These are phyloP conservation scores for Fusarium denticulatum DNA, from an alignment of 2,329 filamentous ascomycete genomes.

Conservation along the genomic window DNA sequence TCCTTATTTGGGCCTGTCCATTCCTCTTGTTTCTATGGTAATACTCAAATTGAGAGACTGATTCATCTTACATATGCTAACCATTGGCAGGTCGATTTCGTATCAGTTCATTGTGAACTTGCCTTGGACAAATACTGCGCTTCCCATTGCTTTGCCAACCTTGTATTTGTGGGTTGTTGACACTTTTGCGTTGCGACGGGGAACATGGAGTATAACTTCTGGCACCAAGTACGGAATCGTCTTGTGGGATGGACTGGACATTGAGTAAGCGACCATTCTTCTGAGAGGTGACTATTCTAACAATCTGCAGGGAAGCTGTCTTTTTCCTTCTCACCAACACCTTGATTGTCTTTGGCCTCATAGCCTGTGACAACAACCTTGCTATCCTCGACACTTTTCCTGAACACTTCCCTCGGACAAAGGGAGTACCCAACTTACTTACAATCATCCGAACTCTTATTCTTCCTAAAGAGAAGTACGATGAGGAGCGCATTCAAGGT, in stretches of 20 bases:
- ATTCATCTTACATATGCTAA: neutral
- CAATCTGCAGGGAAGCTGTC: conserved; percentile 63
- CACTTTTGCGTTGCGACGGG: conserved; percentile 71
- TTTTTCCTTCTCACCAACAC: conserved; percentile 78
- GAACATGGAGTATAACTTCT: conserved; percentile 76
- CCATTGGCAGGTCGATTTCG: conserved; percentile 66
- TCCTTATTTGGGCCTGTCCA: conserved; percentile 74
- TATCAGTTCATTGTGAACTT: conserved; percentile 71
- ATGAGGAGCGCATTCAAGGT: conserved; percentile 65
- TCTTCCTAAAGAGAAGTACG: conserved; percentile 59
- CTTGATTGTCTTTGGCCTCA: conserved; percentile 74
- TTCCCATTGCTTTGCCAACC: conserved; percentile 72
- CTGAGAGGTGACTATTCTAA: neutral
- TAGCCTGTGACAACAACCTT: conserved; percentile 75
- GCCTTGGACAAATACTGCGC: conserved; percentile 64
- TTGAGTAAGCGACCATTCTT: conserved; percentile 57
- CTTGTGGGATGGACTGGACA: conserved; percentile 72
- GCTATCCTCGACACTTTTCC: conserved; percentile 73
- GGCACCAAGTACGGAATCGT: conserved; percentile 73
- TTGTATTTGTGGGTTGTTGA: conserved; percentile 79
- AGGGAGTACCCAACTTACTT: conserved; percentile 36
- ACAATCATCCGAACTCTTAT: conserved; percentile 62
- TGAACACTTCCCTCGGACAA: conserved; percentile 61
- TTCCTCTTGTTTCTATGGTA: conserved; percentile 64
- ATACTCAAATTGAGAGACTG: neutral